These are phyloP conservation scores for Colletotrichum sp. DNA, from an alignment of 2,329 filamentous ascomycete genomes.

Conservation along the genomic window DNA sequence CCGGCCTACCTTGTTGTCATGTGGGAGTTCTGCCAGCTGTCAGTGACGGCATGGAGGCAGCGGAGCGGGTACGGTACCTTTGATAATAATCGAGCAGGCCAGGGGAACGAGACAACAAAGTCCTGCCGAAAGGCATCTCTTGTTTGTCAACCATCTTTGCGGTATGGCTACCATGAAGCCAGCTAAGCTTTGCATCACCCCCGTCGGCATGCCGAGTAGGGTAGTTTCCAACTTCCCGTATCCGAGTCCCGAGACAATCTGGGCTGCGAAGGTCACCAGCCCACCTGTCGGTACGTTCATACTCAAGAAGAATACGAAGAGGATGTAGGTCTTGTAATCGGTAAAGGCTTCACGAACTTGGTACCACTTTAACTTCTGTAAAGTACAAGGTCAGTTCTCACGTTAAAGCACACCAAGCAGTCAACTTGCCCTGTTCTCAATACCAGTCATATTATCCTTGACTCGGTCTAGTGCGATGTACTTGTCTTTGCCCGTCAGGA, in stretches of 20 bases:
- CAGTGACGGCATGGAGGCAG: neutral
- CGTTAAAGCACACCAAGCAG: fast-evolving
- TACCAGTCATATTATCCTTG: neutral
- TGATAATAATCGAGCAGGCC: neutral
- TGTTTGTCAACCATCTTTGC: neutral
- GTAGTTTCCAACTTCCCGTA: neutral
- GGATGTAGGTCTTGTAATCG: neutral
- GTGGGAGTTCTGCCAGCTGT: neutral
- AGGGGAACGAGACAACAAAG: neutral
- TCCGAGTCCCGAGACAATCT: neutral
- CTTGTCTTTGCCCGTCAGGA: neutral
- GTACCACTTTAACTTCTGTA: neutral
- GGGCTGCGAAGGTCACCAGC: neutral
- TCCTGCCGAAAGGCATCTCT: neutral
- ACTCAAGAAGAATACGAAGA: neutral
- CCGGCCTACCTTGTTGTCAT: neutral
- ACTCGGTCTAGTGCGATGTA: neutral
- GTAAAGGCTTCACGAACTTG: neutral
- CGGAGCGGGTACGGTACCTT: neutral
- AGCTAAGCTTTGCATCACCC: neutral
- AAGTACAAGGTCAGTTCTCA: neutral
- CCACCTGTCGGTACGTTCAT: neutral
- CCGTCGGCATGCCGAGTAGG: neutral
- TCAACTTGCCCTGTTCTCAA: neutral
- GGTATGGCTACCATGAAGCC: neutral